Percentiles rank a stretch among this genome's conserved stretches.
Conservation (phyloP, 768 basidiomycete species). For the Lentinula edodes region DNA sequence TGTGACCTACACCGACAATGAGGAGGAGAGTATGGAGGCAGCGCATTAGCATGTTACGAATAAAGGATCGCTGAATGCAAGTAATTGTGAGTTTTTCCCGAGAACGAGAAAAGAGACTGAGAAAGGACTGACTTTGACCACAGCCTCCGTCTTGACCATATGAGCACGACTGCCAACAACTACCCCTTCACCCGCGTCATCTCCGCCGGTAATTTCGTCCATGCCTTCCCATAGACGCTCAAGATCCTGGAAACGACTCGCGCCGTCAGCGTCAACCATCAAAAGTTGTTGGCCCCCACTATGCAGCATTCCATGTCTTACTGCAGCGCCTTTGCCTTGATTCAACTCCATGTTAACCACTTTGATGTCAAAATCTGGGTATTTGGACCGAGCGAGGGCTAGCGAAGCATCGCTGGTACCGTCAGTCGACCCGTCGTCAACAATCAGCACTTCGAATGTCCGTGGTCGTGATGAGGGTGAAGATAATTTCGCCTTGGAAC, state of each 20-base stretch:
- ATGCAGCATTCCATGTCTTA: conserved; percentile 86
- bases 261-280: conserved; percentile 95
- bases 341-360: conserved; percentile 78
- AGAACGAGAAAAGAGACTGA: not conserved
- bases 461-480: not conserved
- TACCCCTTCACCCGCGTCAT: conserved; percentile 39
- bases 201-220: conserved; percentile 37
- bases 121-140: conserved; percentile 68
- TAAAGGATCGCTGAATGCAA: conserved; percentile 62
- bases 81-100: not conserved
- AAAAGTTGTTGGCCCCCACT: conserved; percentile 71
- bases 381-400: conserved; percentile 45
- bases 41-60: conserved; percentile 93
- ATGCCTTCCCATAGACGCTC: conserved; percentile 73
- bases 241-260: conserved; percentile 82
- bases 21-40: conserved; percentile 86
- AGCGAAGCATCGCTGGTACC: conserved; percentile 64
- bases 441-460: conserved; percentile 76
- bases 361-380: conserved; percentile 58
- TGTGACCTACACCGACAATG: conserved; percentile 84
- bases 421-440: conserved; percentile 89
- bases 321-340: conserved; percentile 89
- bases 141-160: conserved; percentile 86
- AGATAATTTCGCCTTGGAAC: not conserved
- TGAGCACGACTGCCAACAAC: conserved; percentile 91